Evolutionary conservation across 1,284 basidiomycete species (phyloP).

Genomic region (Abortiporus biennis): DNA sequence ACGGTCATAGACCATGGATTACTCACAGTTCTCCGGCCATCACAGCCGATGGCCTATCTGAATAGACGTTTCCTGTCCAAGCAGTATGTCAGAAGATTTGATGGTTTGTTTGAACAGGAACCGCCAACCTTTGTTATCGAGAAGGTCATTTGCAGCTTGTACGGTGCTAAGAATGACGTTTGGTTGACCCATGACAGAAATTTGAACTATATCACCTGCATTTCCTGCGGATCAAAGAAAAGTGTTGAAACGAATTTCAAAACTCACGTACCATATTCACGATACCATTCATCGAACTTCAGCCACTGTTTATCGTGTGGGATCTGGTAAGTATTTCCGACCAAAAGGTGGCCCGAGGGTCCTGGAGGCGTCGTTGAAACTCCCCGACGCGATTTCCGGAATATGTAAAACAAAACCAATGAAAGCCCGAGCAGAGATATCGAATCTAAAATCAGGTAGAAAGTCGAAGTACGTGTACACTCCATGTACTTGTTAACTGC

Average conservation of each 20-base stretch:
- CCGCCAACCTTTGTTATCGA: conserved; percentile 26
- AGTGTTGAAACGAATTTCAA: too few relatives aligned
- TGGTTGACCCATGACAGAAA: conserved; percentile 24
- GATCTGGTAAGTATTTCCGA: conserved; percentile 26
- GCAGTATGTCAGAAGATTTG: too few relatives aligned
- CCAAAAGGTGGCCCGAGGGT: conserved; percentile 19
- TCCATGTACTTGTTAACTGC: too few relatives aligned
- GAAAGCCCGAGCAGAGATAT: too few relatives aligned
- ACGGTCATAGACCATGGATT: background rate
- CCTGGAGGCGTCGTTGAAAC: conserved; percentile 17
- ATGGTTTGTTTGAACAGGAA: too few relatives aligned
- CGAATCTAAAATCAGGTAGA: too few relatives aligned
- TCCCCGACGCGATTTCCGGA: background rate
- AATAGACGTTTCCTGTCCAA: conserved; percentile 29
- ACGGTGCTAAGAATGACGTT: conserved; percentile 25
- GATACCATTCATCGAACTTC: conserved; percentile 25
- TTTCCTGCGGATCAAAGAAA: too few relatives aligned
- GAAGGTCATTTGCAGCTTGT: conserved; percentile 24
- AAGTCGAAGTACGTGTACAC: too few relatives aligned
- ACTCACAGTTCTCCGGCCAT: conserved; percentile 40
- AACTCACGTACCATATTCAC: conserved; percentile 22
- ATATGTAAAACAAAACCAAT: too few relatives aligned
- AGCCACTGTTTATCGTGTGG: conserved; percentile 26
- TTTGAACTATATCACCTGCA: conserved; percentile 25
- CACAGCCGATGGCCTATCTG: conserved; percentile 31